Conservation (phyloP, 108 stramenopile genomes). For the Phaeodactylum tricornutum region DNA sequence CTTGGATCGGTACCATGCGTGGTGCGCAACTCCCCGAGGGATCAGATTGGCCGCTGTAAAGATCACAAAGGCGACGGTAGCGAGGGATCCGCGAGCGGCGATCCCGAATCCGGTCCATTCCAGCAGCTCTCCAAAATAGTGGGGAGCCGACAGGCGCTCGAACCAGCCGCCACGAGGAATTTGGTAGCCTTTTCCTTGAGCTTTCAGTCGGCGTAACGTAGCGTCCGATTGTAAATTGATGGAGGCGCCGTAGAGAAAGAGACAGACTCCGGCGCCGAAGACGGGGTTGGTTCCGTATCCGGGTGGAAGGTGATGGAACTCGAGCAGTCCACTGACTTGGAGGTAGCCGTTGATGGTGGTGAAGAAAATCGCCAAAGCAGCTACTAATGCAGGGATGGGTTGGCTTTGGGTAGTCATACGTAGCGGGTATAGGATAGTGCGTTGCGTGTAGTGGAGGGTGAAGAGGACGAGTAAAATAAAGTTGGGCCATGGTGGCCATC, state of each 20-base stretch:
- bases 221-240: constrained; percentile 67
- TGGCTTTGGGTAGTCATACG: constrained; percentile 44
- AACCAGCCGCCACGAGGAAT: constrained; percentile 73
- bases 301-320: background rate
- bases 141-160: constrained; percentile 59
- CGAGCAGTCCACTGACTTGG: constrained; percentile 6
- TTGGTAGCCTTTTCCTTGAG: constrained; percentile 23
- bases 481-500: constrained; percentile 25
- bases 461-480: constrained; percentile 50
- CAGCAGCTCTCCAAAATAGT: constrained; percentile 80
- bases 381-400: constrained; percentile 52
- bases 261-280: constrained; percentile 35
- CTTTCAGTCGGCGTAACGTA: constrained; percentile 53
- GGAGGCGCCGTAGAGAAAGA: constrained; percentile 49
- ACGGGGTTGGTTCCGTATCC: background rate
- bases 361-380: constrained; percentile 37
- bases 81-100: constrained; percentile 29
- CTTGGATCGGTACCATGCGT: constrained; percentile 73
- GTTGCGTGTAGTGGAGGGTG: constrained; percentile 78
- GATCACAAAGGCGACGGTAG: constrained; percentile 47
- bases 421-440: constrained; percentile 78
- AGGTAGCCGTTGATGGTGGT: constrained; percentile 67
- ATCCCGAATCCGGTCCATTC: constrained; percentile 83
- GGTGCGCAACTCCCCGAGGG: constrained; percentile 76
- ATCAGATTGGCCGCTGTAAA: constrained; percentile 72